Percentiles rank a stretch among this genome's conserved stretches.
These are phyloP conservation scores for Boletus rubescentipes DNA, from an alignment of 768 basidiomycete genomes.

Conservation along the genomic window DNA sequence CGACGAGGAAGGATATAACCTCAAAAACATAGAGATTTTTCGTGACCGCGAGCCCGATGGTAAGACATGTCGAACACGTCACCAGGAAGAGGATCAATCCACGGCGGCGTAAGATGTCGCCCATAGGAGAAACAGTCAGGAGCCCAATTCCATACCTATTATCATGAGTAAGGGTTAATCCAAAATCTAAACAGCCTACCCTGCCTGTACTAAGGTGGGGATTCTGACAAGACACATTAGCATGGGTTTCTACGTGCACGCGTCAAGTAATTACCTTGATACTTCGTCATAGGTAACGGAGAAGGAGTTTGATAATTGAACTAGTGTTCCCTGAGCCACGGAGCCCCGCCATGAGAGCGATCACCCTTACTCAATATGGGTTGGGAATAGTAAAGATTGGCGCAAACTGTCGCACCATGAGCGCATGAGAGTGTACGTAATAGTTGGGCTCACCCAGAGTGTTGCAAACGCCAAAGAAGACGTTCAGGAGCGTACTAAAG, in stretches of 20 bases:
- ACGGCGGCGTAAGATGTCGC: slow-evolving; percentile 75
- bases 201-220: slow-evolving; percentile 64
- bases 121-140: slow-evolving; percentile 72
- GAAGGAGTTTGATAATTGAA: slow-evolving; percentile 38
- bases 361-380: slow-evolving; percentile 62
- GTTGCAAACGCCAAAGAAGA: slow-evolving; percentile 60
- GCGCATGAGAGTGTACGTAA: not conserved
- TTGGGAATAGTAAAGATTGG: slow-evolving; percentile 79
- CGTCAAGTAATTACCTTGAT: slow-evolving; percentile 24
- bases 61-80: slow-evolving; percentile 50
- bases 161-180: not conserved
- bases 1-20: slow-evolving; percentile 64
- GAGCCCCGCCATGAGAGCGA: not conserved
- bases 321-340: slow-evolving; percentile 6
- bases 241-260: not conserved
- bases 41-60: slow-evolving; percentile 71
- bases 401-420: slow-evolving; percentile 35
- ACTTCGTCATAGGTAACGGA: slow-evolving; percentile 33
- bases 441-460: slow-evolving; percentile 34
- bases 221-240: slow-evolving; percentile 38
- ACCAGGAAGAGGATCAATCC: slow-evolving; percentile 66
- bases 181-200: slow-evolving; percentile 37
- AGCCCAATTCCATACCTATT: slow-evolving; percentile 66
- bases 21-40: slow-evolving; percentile 57
- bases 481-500: slow-evolving; percentile 50